These are phyloP conservation scores for Erodium trifolium DNA, from an alignment of 441 rosid species.

Conservation along the genomic window DNA sequence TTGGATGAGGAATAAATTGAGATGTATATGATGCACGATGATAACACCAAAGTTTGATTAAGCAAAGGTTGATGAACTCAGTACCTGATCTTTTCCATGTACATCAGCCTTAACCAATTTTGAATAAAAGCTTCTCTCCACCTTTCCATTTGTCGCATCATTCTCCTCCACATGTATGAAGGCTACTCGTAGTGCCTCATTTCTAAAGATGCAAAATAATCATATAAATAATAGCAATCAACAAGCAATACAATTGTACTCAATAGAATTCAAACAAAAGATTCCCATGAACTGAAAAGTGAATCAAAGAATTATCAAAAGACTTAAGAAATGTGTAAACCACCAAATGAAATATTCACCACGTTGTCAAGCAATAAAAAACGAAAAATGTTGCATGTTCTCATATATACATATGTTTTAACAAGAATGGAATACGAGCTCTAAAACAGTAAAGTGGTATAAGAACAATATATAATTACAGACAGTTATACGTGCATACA, in stretches of 20 bases:
- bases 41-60: background rate
- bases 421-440: background rate
- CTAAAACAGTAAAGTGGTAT: background rate
- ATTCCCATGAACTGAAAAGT: background rate
- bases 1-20: background rate
- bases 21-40: constrained; percentile 2
- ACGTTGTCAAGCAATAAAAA: background rate
- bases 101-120: constrained; percentile 96
- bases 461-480: background rate
- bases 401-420: background rate
- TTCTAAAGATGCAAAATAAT: constrained; percentile 38
- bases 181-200: constrained; percentile 99
- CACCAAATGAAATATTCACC: background rate
- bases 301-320: background rate
- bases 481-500: background rate
- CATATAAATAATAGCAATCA: background rate
- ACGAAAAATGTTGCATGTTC: background rate
- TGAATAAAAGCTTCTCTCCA: constrained; percentile 74
- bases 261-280: background rate
- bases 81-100: constrained; percentile 95
- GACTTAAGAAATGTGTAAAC: background rate
- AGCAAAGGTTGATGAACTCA: constrained; percentile 6
- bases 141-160: constrained; percentile 51
- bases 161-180: constrained; percentile 89
- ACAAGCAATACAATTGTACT: background rate